phyloP scores from a whole-genome alignment of 2,329 filamentous ascomycete species.

The Cadophora luteo-olivacea region DNA sequence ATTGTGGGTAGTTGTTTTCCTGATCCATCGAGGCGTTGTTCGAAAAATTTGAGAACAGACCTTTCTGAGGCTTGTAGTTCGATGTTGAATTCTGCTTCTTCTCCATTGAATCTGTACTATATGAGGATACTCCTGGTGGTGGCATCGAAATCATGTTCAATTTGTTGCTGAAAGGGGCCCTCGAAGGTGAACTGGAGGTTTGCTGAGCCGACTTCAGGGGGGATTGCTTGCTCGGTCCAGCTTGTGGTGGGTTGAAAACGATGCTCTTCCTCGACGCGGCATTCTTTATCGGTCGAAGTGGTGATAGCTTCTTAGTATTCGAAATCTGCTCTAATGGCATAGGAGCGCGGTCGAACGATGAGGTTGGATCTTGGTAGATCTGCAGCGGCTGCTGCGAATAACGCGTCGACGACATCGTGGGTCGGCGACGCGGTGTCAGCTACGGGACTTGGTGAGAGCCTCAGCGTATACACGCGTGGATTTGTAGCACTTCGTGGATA shows the following conservation, averaged over 20 bases:
- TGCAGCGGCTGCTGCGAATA: slow-evolving; percentile 57
- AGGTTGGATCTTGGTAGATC: slow-evolving; percentile 62
- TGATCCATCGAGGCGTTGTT: slow-evolving; percentile 52
- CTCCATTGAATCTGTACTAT: slow-evolving; percentile 69
- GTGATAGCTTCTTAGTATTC: slow-evolving; percentile 41
- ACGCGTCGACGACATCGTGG: slow-evolving; percentile 60
- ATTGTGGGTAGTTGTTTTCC: slow-evolving; percentile 61
- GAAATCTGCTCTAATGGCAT: slow-evolving; percentile 41
- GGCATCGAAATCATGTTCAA: slow-evolving; percentile 73
- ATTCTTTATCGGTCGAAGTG: slow-evolving; percentile 50
- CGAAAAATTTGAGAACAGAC: slow-evolving; percentile 51
- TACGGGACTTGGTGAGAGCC: slow-evolving; percentile 5
- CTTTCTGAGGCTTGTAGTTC: slow-evolving; percentile 64
- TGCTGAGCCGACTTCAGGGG: slow-evolving; percentile 69
- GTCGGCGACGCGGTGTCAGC: slow-evolving; percentile 37
- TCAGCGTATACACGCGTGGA: slow-evolving; percentile 33
- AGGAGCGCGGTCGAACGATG: slow-evolving; percentile 48
- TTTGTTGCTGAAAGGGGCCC: slow-evolving; percentile 66
- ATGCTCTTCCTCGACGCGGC: slow-evolving; percentile 62
- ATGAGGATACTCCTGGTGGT: slow-evolving; percentile 61
- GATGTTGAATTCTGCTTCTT: slow-evolving; percentile 69
- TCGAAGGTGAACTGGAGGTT: slow-evolving; percentile 63
- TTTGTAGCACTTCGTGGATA: slow-evolving; percentile 68
- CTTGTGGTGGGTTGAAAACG: slow-evolving; percentile 67
- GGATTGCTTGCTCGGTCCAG: slow-evolving; percentile 62